These are phyloP conservation scores for Pseudotsuga menziesii DNA, from an alignment of 75 land plant species.

Conservation along the genomic window DNA sequence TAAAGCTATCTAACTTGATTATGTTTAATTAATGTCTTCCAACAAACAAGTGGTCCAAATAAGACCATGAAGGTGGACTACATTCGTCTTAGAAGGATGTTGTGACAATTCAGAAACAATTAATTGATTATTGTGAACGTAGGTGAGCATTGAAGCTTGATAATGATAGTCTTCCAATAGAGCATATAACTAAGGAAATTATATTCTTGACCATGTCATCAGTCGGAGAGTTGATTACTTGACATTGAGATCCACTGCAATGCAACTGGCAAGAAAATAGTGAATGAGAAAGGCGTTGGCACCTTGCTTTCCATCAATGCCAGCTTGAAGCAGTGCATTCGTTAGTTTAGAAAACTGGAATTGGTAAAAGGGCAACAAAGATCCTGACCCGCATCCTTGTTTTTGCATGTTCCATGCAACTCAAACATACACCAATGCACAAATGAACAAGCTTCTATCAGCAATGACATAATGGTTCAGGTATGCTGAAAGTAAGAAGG, in stretches of 20 bases:
- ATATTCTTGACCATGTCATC: slow-evolving; percentile 71
- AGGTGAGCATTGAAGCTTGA: slow-evolving; percentile 41
- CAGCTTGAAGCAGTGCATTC: slow-evolving; percentile 63
- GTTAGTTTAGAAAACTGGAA: slow-evolving; percentile 54
- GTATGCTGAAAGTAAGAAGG: slow-evolving; percentile 74
- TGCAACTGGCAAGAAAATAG: slow-evolving; percentile 62
- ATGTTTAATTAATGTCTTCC: slow-evolving; percentile 71
- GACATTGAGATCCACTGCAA: slow-evolving; percentile 53
- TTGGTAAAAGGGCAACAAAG: no score
- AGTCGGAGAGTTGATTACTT: slow-evolving; percentile 55
- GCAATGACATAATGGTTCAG: slow-evolving; percentile 71
- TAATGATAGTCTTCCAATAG: no score
- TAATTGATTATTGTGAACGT: slow-evolving; percentile 54
- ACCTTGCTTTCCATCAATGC: slow-evolving; percentile 67
- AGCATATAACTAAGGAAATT: slow-evolving; percentile 67
- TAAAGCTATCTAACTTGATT: no score
- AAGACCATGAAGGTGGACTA: slow-evolving; percentile 74
- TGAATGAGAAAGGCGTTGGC: slow-evolving; percentile 65
- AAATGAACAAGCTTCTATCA: no score
- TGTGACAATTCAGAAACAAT: no score
- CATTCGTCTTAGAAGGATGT: slow-evolving; percentile 62
- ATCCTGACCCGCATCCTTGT: slow-evolving; percentile 78
- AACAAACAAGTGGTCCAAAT: slow-evolving; percentile 60
- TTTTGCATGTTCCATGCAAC: slow-evolving; percentile 78
- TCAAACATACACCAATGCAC: no score